Base-by-base conservation (phyloP, 2,329 filamentous ascomycete genomes). In the Chrysoporthe cubensis region DNA sequence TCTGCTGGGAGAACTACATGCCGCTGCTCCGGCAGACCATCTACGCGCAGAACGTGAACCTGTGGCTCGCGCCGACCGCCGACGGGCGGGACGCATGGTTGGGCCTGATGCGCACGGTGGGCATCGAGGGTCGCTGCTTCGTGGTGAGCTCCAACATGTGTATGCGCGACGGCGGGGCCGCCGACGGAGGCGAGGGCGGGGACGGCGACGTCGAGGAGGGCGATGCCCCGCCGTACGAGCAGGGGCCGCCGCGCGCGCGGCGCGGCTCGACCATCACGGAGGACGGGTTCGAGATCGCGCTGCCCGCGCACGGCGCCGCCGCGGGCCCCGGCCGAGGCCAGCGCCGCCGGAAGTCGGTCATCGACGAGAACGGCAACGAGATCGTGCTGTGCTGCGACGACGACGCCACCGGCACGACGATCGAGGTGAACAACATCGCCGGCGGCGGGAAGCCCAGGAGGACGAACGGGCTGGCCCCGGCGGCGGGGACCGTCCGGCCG, bases 1-100 rank as follows among this genome's bases (percentile, higher is more conserved):
- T 98, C 72, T 97, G 94, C 83, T 97, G 94, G 94, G 94, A 98
- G 78, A 97, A 92, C 78, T 97, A 95, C 80, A 97, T 97, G 94
- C 94, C 94, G 0, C 82, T 97, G 21, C 83, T 97, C 8, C 87
- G 95, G 21, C 91, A 97, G 76, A 86, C 88, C 18, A 83, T 97
- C 48, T 98, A 97, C 78, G 86, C 88, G 2, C 95, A 97, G 78
- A 97, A 97, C 75, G 89, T 97, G 74, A 97, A 97, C 77, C 81
- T 97, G 14, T 97, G 95, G 79, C 87, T 97, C 1, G 94, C 94
- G 0, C 95, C 95, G 0, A 97, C 94, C 0, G 94, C 94, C 1
- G 95, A 97, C 80, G 87, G 85, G 26, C 85, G 94, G 69, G 91
- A 95, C 74, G 89, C 92, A 0, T 98, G 95, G 95, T 79, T 92